Base-by-base conservation (phyloP, 2,329 filamentous ascomycete genomes). In the Alternaria arborescens region DNA sequence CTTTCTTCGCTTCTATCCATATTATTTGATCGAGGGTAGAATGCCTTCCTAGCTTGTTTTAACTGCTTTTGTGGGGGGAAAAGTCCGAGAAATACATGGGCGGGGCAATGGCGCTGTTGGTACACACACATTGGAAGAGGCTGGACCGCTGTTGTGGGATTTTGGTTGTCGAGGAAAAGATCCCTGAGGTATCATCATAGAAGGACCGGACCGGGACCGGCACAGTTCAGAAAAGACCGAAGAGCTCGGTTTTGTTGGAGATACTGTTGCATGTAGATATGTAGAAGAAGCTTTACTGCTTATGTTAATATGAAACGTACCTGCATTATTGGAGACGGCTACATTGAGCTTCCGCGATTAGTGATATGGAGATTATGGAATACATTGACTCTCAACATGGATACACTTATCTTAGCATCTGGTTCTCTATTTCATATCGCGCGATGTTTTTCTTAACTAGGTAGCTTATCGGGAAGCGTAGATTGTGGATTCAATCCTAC, bases 21-120 rank as follows among this genome's bases (percentile, higher is more conserved):
- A 55, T 50, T 58, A 55, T 59, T 59, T 64, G 47, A 52, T 47
- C 26, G 47, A 38, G 40, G 57, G 40, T 41, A 8, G 14, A 20
- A 40, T 38, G 34, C 54, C 56, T 55, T 42, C 11, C 41, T 60
- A 62, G 26, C 30, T 55, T 55, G 43, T 60, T 67, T 67, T 67
- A 65, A 67, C 43, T 59, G 38, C 24, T 24, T 51, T 22, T 22
- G 22, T 46, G 46, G 10, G n/a, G n/a, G 36, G 16, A n/a, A 30
- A 34, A 11, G 26, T 26, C 24, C 24, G 20, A n/a, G n/a, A 18
- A 22, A 28, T n/a, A 48, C 28, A 30, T 11, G 8, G 28, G 28
- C 28, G 28, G 28, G 28, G 28, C 28, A 30, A 30, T 30, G 52
- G 57, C 38, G 41, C 30, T 54, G 51, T 59, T 55, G 64, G 26